Base-by-base conservation (phyloP, 352 stramenopile genomes). In the Pythium sukuiense region DNA sequence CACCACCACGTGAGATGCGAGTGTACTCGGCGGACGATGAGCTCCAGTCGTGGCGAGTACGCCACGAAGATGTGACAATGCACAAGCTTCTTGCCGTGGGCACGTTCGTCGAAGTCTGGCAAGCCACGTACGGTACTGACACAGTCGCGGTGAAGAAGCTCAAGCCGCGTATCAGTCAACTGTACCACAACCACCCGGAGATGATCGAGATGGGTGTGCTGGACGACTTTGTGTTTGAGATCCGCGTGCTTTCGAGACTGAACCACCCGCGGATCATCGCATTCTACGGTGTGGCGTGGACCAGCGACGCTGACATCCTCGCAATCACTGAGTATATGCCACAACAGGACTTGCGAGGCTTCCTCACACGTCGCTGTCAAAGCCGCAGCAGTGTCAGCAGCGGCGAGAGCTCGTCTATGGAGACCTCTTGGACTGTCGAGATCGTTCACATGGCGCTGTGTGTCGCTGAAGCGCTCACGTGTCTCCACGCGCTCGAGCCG, bases 201-300 rank as follows among this genome's bases (percentile, higher is more conserved):
- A 61, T 67, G 60, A 61, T 73, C 33, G 68, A 79, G 13, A 66
- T 69, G 2, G 61, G 58, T 13, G 50, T 77, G 13, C 52, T 80
- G n/a, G 65, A 72, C 39, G 79, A 78, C 57, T 85, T 88, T 29
- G 50, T 86, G 56, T 72, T 75, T 55, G 80, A 85, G 56, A 79
- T 84, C 60, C 78, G 81, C 41, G 56, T 86, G 43, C 65, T 86
- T 8, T 77, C 77, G 26, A 67, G 72, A 6, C 68, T 88, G 1
- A 71, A 88, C 52, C 79, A 85, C 43, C 77, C 80, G 7, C 77
- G 71, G 13, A 75, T 88, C 39, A 70, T 88, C 5, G 63, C 76
- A 16, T 87, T 88, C 50, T 81, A 81, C 20, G 80, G 80, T 2
- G 66, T 71, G 1, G 74, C 74, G 9, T 88, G 80, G 80, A 71